A percentile compares a stretch with the other conserved stretches of the same genome.
Evolutionary conservation across 1,284 basidiomycete species (phyloP).

Genomic region (Ustilago loliicola): DNA sequence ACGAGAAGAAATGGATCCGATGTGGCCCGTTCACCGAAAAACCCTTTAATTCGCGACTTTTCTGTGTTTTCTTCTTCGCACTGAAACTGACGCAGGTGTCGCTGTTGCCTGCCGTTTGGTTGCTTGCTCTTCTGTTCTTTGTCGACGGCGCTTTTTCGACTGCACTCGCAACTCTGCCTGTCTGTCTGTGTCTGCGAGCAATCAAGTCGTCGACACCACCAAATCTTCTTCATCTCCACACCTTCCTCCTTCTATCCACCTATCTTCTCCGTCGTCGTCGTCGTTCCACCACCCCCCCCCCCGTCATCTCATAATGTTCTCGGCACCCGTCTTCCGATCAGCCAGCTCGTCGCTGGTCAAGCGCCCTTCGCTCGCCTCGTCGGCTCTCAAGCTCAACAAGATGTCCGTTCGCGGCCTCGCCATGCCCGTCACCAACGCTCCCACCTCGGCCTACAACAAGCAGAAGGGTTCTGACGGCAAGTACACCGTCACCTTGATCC

Average conservation of each 20-base stretch:
- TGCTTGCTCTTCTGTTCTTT: not conserved
- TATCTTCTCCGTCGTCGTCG: slow-evolving; percentile 12
- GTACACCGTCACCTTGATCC: slow-evolving; percentile 92
- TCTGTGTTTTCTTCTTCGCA: not conserved
- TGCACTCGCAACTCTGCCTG: not conserved
- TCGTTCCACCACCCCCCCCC: not conserved
- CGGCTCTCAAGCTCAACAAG: slow-evolving; percentile 49
- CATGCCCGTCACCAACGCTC: slow-evolving; percentile 59
- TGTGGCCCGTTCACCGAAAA: slow-evolving; percentile 3
- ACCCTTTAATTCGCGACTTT: no score
- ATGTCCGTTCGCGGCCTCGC: slow-evolving; percentile 58
- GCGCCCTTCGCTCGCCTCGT: slow-evolving; percentile 49
- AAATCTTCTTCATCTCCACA: slow-evolving; percentile 28
- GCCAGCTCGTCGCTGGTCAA: slow-evolving; percentile 56
- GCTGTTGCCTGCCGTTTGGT: not conserved
- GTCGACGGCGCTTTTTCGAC: not conserved
- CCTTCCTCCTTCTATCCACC: slow-evolving; percentile 17
- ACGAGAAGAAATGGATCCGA: slow-evolving; percentile 2
- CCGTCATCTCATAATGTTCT: slow-evolving; percentile 28
- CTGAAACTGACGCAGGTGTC: not conserved
- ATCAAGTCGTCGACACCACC: not conserved
- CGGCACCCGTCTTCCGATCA: slow-evolving; percentile 48
- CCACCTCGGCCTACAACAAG: slow-evolving; percentile 68
- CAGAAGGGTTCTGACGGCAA: slow-evolving; percentile 76
- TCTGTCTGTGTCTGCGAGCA: not conserved